These are phyloP conservation scores for Limonium bicolor DNA, from an alignment of 148 eudicot species.

Conservation along the genomic window DNA sequence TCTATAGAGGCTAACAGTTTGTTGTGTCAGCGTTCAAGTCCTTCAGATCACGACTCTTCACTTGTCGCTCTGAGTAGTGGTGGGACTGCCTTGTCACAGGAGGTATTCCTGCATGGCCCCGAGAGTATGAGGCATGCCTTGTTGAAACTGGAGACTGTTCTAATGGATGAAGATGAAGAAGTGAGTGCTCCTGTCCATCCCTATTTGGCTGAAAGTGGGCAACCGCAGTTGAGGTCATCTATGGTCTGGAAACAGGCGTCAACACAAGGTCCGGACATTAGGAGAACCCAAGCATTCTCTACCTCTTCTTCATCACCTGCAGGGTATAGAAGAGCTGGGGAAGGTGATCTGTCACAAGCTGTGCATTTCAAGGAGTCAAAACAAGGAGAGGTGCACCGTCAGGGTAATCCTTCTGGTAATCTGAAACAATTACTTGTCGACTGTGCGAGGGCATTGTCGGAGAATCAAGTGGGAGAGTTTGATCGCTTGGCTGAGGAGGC, in stretches of 20 bases:
- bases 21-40: conserved; percentile 1
- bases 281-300: too few species aligned
- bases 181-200: conserved; percentile 1
- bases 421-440: conserved; percentile 26
- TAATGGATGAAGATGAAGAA: conserved; percentile 2
- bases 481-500: conserved; percentile 30
- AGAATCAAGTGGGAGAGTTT: conserved; percentile 16
- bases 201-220: too few species aligned
- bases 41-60: not conserved
- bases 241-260: too few species aligned
- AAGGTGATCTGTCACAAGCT: too few species aligned
- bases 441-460: conserved; percentile 39
- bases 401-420: conserved; percentile 18
- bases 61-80: not conserved
- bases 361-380: conserved; percentile 2
- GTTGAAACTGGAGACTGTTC: conserved; percentile 6
- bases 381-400: conserved; percentile 16
- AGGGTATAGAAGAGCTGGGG: too few species aligned
- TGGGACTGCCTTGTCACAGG: not conserved
- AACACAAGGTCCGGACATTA: too few species aligned
- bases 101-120: not conserved
- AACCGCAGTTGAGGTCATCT: too few species aligned
- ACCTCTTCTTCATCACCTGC: too few species aligned
- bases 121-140: conserved; percentile 4
- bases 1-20: not conserved